Conservation (phyloP, 2,329 filamentous ascomycete genomes). For the Aspergillus texensis region DNA sequence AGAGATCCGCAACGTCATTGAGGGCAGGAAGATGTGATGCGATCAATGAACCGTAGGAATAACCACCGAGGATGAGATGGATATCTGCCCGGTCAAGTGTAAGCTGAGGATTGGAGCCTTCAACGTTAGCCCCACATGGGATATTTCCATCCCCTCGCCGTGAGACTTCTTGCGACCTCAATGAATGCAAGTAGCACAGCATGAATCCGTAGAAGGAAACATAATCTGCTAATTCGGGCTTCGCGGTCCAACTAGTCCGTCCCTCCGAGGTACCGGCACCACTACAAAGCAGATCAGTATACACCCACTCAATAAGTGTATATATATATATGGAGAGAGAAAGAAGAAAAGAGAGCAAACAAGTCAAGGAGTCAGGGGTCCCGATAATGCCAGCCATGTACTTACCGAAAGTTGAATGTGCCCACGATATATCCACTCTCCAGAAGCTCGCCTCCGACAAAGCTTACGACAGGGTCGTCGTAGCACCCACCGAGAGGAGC, state of each 20-base stretch:
- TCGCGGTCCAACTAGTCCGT: conserved; percentile 83
- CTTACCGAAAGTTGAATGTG: conserved; percentile 89
- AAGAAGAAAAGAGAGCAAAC: neutral
- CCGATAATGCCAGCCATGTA: neutral
- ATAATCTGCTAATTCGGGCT: conserved; percentile 80
- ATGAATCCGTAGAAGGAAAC: conserved; percentile 80
- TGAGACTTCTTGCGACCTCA: conserved; percentile 41
- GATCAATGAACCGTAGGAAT: conserved; percentile 89
- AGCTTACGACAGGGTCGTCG: conserved; percentile 78
- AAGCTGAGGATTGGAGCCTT: neutral
- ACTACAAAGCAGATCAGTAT: conserved; percentile 50
- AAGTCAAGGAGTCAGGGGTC: neutral
- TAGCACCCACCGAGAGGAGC: conserved; percentile 82
- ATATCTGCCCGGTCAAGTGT: conserved; percentile 17
- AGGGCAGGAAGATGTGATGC: conserved; percentile 69
- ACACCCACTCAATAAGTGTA: neutral
- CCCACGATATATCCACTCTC: conserved; percentile 72
- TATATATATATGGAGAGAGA: too few relatives aligned
- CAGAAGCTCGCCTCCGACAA: conserved; percentile 67
- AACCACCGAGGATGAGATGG: conserved; percentile 69
- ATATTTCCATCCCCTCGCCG: neutral
- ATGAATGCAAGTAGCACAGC: conserved; percentile 68
- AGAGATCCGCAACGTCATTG: conserved; percentile 61
- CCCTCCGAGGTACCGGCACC: conserved; percentile 76
- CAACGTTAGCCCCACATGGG: neutral